Evolutionary conservation across 257 asterid genomes (phyloP), one percentile per base, ranked within the genome.

Genomic region (Fraxinus excelsior): DNA sequence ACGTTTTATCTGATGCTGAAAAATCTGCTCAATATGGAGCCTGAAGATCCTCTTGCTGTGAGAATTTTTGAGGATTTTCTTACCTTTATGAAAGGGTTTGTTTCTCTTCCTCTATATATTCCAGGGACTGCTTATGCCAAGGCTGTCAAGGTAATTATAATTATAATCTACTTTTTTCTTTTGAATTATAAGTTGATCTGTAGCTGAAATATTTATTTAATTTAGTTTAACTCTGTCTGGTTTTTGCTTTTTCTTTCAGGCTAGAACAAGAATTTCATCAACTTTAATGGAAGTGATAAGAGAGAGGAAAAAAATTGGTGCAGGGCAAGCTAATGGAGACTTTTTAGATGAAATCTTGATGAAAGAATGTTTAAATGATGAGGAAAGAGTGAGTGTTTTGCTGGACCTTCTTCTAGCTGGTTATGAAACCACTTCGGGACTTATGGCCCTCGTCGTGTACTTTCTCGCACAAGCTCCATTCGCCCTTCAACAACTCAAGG

Each of bases 341-440:
- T 83, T 85, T 72, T 26, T 89, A 32, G 95, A 91, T 64, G 89
- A 82, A 76, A 51, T 90, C 2, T 11, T 90, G 65, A 21, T 18
- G 66, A 88, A 88, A 40, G 83, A 10, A 0, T 4, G 76, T 14
- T 77, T 93, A n/a, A 87, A 76, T 79, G 90, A 90, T 69, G 96
- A 77, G 12, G 95, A 93, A 81, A 88, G 78, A 89, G 91, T 89
- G 44, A 86, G 90, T 81, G 28, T 93, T 76, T 69, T 93, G 74
- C 67, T 88, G 19, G 98, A 91, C 76, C 90, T 91, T 73, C 70
- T 91, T 80, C 77, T 93, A 0, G 98, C 97, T 40, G 98, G 98
- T 37, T 93, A 93, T 67, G 98, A 93, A 80, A 93, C 98, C 46
- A 93, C 98, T 29, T 90, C 98, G 0, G 98, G 95, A 13, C 96